Evolutionary conservation across 1,139 yeast species (phyloP), one percentile per base, ranked within the genome.

Genomic region (Cylindricascospora bacillispora): DNA sequence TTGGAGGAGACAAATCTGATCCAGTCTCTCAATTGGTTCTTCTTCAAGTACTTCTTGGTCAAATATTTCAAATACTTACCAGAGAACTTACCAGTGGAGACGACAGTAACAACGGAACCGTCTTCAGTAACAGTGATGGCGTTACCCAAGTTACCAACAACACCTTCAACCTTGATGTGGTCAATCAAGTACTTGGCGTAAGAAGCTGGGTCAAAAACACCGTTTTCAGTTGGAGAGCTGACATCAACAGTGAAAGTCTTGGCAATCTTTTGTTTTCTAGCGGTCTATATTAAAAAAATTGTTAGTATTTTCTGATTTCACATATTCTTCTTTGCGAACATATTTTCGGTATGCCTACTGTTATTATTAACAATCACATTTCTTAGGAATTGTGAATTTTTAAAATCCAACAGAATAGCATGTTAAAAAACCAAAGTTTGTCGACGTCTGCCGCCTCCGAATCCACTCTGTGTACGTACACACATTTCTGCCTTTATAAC

Each of bases 11-110:
- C 95, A 60, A 92, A 89, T 78, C 98, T 92, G 69, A 92, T 85
- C 98, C 98, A 89, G 74, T 89, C 98, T 74, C 92, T 80, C 73
- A 86, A 81, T 70, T 82, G 93, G 92, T 85, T 83, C 83, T 89
- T 89, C 94, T 89, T 89, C 69, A 89, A 82, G 92, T 83, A 89
- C 77, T 93, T 86, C 85, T 89, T 89, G 61, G 97, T 82, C 65
- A 89, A 74, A 89, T 86, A 89, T 75, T 89, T 89, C 67, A 85
- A 80, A 93, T 89, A 89, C 73, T 92, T 89, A 71, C 99, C 99
- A 54, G 97, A 85, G 89, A 92, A 89, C 71, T 83, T 79, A 67
- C 93, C 68, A 69, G 79, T 73, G 50, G 97, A 71, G 50, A 79
- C 85, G 66, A 85, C 79, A 56, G 89, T 77, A 60, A 82, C 85